These are phyloP conservation scores for Mucor saturninus DNA, from an alignment of 371 early-diverging fungal species.

Conservation along the genomic window DNA sequence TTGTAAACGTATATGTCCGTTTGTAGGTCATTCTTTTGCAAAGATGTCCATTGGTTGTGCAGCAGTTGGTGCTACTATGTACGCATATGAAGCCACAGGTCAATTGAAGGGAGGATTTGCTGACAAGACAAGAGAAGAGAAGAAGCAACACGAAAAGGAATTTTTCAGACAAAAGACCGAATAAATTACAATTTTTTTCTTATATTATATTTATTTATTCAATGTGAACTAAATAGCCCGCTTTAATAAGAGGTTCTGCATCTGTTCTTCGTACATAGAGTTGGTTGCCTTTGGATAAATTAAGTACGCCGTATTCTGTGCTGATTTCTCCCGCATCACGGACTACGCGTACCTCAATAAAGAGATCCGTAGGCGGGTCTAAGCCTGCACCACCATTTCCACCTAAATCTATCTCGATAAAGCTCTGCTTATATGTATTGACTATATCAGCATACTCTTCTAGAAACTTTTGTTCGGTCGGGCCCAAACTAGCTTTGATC, in stretches of 20 bases:
- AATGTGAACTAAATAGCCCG: constrained; percentile 81
- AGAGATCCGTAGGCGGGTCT: constrained; percentile 87
- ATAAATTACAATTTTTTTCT: constrained; percentile 13
- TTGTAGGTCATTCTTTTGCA: constrained; percentile 62
- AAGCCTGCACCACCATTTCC: constrained; percentile 71
- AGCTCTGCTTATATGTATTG: constrained; percentile 66
- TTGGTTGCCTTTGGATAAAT: constrained; percentile 77
- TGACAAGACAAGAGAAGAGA: constrained; percentile 54
- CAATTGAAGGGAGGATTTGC: constrained; percentile 61
- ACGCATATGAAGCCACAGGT: constrained; percentile 71
- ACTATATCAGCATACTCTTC: constrained; percentile 67
- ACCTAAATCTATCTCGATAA: constrained; percentile 77
- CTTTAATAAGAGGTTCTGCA: constrained; percentile 86
- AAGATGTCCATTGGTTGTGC: constrained; percentile 65
- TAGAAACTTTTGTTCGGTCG: constrained; percentile 69
- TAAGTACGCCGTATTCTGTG: constrained; percentile 80
- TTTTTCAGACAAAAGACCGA: constrained; percentile 49
- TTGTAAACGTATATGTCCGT: no score
- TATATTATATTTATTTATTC: constrained; percentile 8
- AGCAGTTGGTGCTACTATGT: constrained; percentile 75
- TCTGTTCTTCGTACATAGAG: constrained; percentile 86
- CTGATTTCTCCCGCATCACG: constrained; percentile 88
- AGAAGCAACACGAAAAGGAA: constrained; percentile 54
- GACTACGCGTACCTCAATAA: constrained; percentile 86
- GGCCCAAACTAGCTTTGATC: constrained; percentile 57